Evolutionary conservation across 2,329 filamentous ascomycete species (phyloP), one percentile per base, ranked within the genome.

Genomic region (Ascochyta pisi): DNA sequence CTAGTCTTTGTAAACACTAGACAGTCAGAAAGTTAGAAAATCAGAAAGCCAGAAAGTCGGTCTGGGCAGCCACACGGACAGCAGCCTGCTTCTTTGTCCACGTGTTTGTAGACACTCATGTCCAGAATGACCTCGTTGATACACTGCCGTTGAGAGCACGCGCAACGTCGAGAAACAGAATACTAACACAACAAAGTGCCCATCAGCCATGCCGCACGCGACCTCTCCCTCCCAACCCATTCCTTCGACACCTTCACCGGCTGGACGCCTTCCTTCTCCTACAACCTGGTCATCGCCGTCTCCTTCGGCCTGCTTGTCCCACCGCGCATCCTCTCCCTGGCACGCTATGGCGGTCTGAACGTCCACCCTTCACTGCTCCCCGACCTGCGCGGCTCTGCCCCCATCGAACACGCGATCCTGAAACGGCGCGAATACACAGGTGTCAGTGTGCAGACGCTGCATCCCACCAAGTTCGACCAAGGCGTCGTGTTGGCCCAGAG

Each of bases 221-320:
- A 84, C 15, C 80, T 96, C 19, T 79, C 79, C 0, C 80, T 98
- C 15, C 82, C 79, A 4, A 79, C 94, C 34, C 89, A 96, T 74
- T 84, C 90, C 68, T 83, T 90, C 58, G 87, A 94, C 68, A 94
- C 90, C 0, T 96, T 98, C 75, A 91, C 84, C 6, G 84, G 84
- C 34, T 98, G 93, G 93, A 80, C 85, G 1, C 71, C 71, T 1
- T 67, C 70, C 1, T 33, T 41, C n/a, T 43, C 65, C 13, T 59
- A 67, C 53, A 92, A 97, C 73, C 81, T 99, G 55, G 84, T 99
- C 64, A 82, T 98, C 41, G 93, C 93, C 43, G 95, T 98, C 4
- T 98, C 95, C 0, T 99, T 98, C 76, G 95, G 95, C 3, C 83
- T 96, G 7, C 89, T 97, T 58, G 88, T 99, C 1, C 95, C 95